Percentiles rank a stretch among this genome's conserved stretches.
phyloP scores from a whole-genome alignment of 192 early-diverging fungal species.

The Rhizophagus clarus region DNA sequence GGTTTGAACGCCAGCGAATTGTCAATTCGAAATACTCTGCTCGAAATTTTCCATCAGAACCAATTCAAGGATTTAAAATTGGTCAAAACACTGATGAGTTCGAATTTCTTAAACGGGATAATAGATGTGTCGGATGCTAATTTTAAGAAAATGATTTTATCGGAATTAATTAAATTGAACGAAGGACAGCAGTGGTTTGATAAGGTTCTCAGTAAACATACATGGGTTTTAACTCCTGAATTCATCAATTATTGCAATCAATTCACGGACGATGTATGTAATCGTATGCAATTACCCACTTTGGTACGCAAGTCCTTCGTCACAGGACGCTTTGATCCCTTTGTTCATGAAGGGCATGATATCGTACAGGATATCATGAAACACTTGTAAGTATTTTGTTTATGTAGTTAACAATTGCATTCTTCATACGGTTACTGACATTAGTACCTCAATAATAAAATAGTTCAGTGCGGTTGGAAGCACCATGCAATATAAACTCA shows the following conservation, averaged over 20 bases:
- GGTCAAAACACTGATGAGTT: constrained; percentile 24
- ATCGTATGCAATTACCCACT: not conserved
- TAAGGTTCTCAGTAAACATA: not conserved
- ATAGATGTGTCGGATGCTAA: not conserved
- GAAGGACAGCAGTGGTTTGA: not conserved
- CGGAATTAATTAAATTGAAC: not conserved
- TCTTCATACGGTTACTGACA: no score
- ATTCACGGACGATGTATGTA: constrained; percentile 12
- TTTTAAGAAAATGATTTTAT: not conserved
- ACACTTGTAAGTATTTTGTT: no score
- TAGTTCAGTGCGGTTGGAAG: no score
- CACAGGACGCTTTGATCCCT: constrained; percentile 7
- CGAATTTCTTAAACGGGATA: constrained; percentile 20
- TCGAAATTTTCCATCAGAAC: not conserved
- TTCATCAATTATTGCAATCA: constrained; percentile 16
- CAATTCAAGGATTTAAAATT: constrained; percentile 16
- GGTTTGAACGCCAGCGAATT: not conserved
- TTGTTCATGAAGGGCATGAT: constrained; percentile 10
- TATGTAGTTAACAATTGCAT: no score
- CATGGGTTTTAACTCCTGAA: not conserved
- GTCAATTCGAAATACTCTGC: constrained; percentile 1
- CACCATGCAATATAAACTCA: no score
- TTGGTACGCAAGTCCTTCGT: constrained; percentile 1
- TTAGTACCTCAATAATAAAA: no score
- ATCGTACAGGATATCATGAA: no score